phyloP scores from a whole-genome alignment of 2,329 filamentous ascomycete species.

The Alternaria sp. region DNA sequence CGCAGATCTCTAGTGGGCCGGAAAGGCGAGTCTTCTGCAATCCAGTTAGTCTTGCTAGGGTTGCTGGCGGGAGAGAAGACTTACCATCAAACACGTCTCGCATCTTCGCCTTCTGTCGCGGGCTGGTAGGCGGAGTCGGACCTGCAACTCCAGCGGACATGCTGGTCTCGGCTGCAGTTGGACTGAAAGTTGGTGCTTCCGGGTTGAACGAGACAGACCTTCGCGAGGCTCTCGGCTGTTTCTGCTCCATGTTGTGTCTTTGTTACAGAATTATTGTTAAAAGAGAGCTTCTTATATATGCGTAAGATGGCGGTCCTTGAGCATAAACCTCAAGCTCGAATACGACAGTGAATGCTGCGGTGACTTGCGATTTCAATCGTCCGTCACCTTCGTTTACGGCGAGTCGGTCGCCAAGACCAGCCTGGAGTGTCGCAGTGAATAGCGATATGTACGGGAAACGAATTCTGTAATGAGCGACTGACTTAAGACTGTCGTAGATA shows the following conservation, averaged over 20 bases:
- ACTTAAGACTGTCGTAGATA: background rate
- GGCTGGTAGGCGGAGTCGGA: background rate
- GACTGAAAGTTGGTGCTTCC: slow-evolving; percentile 18
- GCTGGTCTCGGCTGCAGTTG: background rate
- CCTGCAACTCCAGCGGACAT: background rate
- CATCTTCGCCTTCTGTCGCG: background rate
- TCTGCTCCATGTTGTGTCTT: background rate
- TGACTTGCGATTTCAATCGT: slow-evolving; percentile 3
- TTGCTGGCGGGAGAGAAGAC: background rate
- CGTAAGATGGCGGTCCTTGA: background rate
- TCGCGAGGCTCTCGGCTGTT: background rate
- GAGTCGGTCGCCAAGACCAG: background rate
- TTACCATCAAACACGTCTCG: background rate
- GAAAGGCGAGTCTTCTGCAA: slow-evolving; percentile 11
- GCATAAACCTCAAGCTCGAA: background rate
- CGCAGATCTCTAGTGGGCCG: background rate
- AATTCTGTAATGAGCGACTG: background rate
- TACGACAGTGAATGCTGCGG: slow-evolving; percentile 8
- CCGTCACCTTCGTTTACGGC: slow-evolving; percentile 1
- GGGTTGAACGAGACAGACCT: slow-evolving; percentile 18
- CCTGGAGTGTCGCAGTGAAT: background rate
- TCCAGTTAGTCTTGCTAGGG: background rate
- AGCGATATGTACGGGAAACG: background rate
- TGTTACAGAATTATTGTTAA: background rate
- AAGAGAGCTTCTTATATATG: background rate